Evolutionary conservation across 78 protist genomes (phyloP).

Genomic region (Tieghemostelium lacteum): DNA sequence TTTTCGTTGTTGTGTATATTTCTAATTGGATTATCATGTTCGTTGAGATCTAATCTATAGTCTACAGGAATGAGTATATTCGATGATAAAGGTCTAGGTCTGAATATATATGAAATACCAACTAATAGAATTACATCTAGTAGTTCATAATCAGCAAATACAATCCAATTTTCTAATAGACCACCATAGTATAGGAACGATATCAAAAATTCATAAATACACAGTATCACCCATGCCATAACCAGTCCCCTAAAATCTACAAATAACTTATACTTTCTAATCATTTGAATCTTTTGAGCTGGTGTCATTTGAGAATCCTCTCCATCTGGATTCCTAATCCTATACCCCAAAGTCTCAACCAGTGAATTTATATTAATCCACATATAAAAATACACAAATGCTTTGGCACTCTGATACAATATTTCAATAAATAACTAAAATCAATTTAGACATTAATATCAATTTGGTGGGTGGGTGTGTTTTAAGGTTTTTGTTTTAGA

Average conservation of each 20-base stretch:
- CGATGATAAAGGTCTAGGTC: not conserved
- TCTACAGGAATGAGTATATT: not conserved
- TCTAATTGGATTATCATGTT: not conserved
- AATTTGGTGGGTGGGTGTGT: too few species aligned
- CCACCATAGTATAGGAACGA: not conserved
- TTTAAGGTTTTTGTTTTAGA: too few species aligned
- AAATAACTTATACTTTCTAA: not conserved
- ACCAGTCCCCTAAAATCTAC: not conserved
- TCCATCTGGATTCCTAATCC: not conserved
- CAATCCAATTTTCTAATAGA: not conserved
- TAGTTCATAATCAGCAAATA: not conserved
- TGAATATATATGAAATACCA: not conserved
- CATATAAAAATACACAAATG: not conserved
- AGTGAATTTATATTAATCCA: not conserved
- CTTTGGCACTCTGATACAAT: not conserved
- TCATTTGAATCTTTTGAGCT: not conserved
- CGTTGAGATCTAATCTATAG: not conserved
- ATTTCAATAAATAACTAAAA: not conserved
- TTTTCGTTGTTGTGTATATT: too few species aligned
- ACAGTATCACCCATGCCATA: not conserved
- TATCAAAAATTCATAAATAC: conserved; percentile 1
- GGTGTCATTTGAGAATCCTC: not conserved
- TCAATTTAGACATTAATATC: too few species aligned
- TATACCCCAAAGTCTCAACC: not conserved
- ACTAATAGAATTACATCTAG: not conserved